Evolutionary conservation across 192 early-diverging fungal species (phyloP), one percentile per base, ranked within the genome.

Genomic region (Umbelopsis sp.): DNA sequence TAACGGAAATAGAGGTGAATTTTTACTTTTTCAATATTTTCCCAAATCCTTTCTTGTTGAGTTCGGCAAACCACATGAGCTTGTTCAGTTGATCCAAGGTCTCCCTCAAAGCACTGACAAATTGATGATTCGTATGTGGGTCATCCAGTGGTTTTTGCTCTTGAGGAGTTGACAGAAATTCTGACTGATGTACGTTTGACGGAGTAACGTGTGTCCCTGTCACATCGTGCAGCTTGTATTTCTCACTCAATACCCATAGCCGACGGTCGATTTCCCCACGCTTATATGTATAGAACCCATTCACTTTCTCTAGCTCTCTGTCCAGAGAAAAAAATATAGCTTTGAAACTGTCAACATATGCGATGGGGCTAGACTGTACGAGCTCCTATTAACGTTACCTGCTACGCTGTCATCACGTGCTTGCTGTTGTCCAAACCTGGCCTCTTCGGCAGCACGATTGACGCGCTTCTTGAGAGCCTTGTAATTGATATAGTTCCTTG

Each of bases 401-500:
- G 50, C 13, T 13, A 45, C 48, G 49, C 30, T 21, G 21, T 61
- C 55, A 35, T 61, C 55, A 35, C 55, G 33, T 41, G 64, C 35
- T 25, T 72, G n/a, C 53, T 53, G 27, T 53, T 35, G 18, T 6
- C 68, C 37, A 7, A 69, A 48, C 23, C 68, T 23, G 11, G 25
- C 49, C 13, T 53, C 33, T n/a, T 67, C 68, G 12, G 76, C 58
- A 44, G 78, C 80, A 51, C 77, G 74, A 33, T 87, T 89, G 75
- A 95, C 92, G 52, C 88, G 82, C 77, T 92, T 92, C 74, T 95
- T 95, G 12, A 95, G 85, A 21, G 82, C 86, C 76, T 95, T 95
- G 68, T 87, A 87, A 12, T 77, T 77, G 35, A 87, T 61, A 33
- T 87, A 87, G 33, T 85, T 74, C 46, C 82, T 79, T 22, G 74